These are phyloP conservation scores for Penicillium nucicola DNA, from an alignment of 495 filamentous ascomycete species.

Conservation along the genomic window DNA sequence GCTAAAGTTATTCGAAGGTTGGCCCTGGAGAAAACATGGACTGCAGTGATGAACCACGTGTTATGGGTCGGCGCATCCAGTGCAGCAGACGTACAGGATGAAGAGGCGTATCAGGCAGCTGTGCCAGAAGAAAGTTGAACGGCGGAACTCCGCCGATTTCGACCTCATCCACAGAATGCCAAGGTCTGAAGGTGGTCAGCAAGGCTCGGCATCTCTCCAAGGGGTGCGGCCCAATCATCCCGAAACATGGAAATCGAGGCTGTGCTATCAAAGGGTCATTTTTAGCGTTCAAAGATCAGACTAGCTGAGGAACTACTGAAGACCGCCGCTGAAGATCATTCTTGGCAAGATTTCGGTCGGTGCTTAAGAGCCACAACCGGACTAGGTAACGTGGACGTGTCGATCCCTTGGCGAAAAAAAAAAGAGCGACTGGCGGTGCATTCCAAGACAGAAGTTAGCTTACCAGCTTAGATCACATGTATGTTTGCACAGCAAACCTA, in stretches of 20 bases:
- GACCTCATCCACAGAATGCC: background rate
- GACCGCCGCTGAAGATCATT: slow-evolving; percentile 13
- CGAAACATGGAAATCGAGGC: slow-evolving; percentile 14
- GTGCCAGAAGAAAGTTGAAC: no score
- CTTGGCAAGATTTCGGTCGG: slow-evolving; percentile 15
- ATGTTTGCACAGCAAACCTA: background rate
- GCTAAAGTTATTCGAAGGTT: no score
- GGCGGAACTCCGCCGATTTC: no score
- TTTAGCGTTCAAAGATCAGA: slow-evolving; percentile 1
- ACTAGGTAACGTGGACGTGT: background rate
- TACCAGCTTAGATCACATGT: background rate
- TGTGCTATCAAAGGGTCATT: slow-evolving; percentile 10
- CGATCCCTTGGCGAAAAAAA: slow-evolving; percentile 10
- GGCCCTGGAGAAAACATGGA: no score
- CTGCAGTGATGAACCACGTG: no score
- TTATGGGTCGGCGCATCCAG: no score
- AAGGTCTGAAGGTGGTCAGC: background rate
- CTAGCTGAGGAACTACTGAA: slow-evolving; percentile 11
- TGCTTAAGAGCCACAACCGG: background rate
- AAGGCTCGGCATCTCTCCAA: background rate
- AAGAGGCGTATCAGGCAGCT: no score
- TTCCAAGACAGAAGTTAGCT: background rate
- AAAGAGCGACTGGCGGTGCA: background rate
- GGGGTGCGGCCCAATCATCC: background rate
- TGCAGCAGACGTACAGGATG: no score